These are phyloP conservation scores for Suillus spraguei DNA, from an alignment of 768 basidiomycete genomes.

Conservation along the genomic window DNA sequence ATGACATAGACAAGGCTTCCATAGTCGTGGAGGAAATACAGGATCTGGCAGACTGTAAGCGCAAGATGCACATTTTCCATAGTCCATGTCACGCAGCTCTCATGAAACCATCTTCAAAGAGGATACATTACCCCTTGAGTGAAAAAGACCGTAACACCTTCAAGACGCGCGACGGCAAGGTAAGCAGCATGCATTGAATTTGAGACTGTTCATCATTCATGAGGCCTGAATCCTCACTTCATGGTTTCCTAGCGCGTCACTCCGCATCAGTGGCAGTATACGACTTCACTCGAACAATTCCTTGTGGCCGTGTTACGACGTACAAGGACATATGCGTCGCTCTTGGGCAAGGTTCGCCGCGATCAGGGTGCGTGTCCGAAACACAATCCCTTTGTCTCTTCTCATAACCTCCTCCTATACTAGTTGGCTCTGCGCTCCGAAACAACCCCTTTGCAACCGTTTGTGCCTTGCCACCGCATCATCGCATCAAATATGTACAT, in stretches of 20 bases:
- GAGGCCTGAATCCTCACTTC: neutral
- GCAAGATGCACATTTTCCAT: neutral
- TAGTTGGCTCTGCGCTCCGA: conserved; percentile 65
- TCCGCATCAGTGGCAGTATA: conserved; percentile 61
- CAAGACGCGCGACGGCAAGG: conserved; percentile 32
- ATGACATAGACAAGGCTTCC: neutral
- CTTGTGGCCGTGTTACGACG: conserved; percentile 53
- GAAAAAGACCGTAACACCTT: conserved; percentile 23
- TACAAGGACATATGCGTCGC: conserved; percentile 55
- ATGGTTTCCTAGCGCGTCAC: conserved; percentile 49
- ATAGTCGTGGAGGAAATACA: conserved; percentile 5
- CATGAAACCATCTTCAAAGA: conserved; percentile 6
- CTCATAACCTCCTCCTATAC: neutral
- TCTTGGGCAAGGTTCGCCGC: conserved; percentile 58
- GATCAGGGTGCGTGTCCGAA: conserved; percentile 51
- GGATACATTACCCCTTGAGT: conserved; percentile 15
- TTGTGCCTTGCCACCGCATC: conserved; percentile 71
- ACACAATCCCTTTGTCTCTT: neutral
- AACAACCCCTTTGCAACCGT: conserved; percentile 69
- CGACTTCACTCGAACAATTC: conserved; percentile 52
- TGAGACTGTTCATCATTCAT: neutral
- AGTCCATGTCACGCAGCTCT: too few species aligned
- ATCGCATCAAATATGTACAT: conserved; percentile 61
- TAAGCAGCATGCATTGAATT: conserved; percentile 11
- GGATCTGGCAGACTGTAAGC: conserved; percentile 12